phyloP scores from a whole-genome alignment of 2,329 filamentous ascomycete species.

The Hypocreales sp. region DNA sequence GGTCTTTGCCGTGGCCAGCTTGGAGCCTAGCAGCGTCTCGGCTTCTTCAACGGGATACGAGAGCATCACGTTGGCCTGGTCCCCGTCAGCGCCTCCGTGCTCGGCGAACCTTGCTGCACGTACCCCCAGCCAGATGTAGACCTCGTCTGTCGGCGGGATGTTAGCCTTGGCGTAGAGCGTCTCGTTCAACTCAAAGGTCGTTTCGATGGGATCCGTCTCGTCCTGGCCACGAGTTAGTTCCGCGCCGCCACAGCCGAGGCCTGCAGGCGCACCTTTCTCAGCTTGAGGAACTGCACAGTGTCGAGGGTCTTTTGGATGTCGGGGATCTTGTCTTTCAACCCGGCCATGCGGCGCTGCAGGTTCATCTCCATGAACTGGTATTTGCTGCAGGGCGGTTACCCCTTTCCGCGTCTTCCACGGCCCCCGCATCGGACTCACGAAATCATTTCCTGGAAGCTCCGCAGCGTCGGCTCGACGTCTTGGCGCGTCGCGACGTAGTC shows the following conservation, averaged over 20 bases:
- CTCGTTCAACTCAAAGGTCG: conserved; percentile 92
- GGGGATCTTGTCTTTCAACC: conserved; percentile 86
- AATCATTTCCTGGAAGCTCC: conserved; percentile 87
- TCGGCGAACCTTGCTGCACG: too few species aligned
- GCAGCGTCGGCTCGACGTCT: conserved; percentile 67
- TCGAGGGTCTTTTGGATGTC: conserved; percentile 95
- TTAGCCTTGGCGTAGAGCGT: conserved; percentile 83
- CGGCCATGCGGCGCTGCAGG: conserved; percentile 65
- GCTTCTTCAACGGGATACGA: conserved; percentile 86
- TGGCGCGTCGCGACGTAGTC: conserved; percentile 68
- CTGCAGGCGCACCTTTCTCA: conserved; percentile 44
- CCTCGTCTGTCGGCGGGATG: conserved; percentile 71
- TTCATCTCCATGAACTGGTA: conserved; percentile 99
- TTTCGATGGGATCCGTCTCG: conserved; percentile 60
- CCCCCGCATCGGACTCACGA: conserved; percentile 43
- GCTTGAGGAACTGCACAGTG: conserved; percentile 72
- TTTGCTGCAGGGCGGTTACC: conserved; percentile 44
- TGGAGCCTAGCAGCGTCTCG: conserved; percentile 59
- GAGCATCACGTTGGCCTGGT: conserved; percentile 88
- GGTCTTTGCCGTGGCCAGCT: conserved; percentile 63
- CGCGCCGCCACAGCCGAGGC: not conserved
- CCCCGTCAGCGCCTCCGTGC: conserved; percentile 2
- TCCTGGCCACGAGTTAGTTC: conserved; percentile 14
- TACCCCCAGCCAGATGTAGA: conserved; percentile 94
- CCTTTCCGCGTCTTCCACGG: too few species aligned